These are phyloP conservation scores for Ceratocystis alfenasii DNA, from an alignment of 2,329 filamentous ascomycete species.

Conservation along the genomic window DNA sequence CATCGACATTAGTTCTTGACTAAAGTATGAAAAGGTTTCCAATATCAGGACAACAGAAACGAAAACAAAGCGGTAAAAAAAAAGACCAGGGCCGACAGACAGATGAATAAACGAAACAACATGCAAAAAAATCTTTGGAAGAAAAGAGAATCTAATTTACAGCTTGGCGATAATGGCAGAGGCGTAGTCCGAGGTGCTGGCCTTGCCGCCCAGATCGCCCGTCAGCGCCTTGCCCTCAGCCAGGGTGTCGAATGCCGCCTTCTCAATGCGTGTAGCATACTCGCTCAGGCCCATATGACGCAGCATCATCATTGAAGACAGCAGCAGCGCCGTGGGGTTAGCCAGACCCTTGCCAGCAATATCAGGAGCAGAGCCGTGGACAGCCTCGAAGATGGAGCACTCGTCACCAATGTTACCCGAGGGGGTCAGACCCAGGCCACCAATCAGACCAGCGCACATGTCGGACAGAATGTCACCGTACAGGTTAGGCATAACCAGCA, in stretches of 20 bases:
- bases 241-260: conserved; percentile 86
- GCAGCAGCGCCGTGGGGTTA: conserved; percentile 91
- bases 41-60: too few species aligned
- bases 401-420: conserved; percentile 98
- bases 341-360: conserved; percentile 92
- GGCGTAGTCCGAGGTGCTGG: conserved; percentile 92
- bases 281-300: conserved; percentile 88
- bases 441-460: conserved; percentile 97
- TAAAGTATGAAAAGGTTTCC: too few species aligned
- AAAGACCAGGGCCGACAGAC: neutral
- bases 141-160: conserved; percentile 32
- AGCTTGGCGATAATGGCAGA: conserved; percentile 70
- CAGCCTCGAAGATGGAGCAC: conserved; percentile 99
- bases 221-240: conserved; percentile 94
- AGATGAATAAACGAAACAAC: conserved; percentile 5
- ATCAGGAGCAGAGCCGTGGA: conserved; percentile 93
- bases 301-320: conserved; percentile 98
- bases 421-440: conserved; percentile 90
- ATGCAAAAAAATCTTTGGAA: neutral
- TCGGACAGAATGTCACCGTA: conserved; percentile 99
- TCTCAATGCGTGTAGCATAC: conserved; percentile 80
- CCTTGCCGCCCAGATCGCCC: conserved; percentile 88
- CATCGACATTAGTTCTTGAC: too few species aligned
- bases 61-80: neutral
- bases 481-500: conserved; percentile 94